Evolutionary conservation across 257 asterid species (phyloP).

Genomic region (Capsicum rhomboideum): DNA sequence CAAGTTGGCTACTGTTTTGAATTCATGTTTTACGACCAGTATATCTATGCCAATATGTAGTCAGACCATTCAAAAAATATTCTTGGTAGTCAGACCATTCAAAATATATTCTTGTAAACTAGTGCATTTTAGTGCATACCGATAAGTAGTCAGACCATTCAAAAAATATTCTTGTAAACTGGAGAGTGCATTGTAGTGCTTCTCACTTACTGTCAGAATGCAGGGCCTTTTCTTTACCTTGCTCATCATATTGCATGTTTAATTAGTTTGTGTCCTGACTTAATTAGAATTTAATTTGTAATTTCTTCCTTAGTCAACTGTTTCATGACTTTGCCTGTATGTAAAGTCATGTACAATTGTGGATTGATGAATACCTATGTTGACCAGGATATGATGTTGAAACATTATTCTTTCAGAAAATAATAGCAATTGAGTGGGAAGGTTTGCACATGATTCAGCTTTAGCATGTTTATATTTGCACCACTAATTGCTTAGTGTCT

Average conservation of each 20-base stretch:
- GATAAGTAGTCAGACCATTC: too few relatives aligned
- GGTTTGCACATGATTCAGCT: neutral
- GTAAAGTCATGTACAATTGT: neutral
- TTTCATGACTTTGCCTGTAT: neutral
- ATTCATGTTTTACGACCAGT: too few relatives aligned
- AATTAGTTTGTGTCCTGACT: neutral
- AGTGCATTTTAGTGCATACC: too few relatives aligned
- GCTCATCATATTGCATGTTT: neutral
- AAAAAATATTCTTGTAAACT: too few relatives aligned
- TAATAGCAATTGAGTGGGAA: neutral
- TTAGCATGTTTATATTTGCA: neutral
- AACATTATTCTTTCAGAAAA: neutral
- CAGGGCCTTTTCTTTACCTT: neutral
- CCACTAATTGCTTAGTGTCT: neutral
- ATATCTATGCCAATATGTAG: too few relatives aligned
- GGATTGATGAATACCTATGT: neutral
- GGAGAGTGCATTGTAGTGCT: too few relatives aligned
- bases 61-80: too few relatives aligned
- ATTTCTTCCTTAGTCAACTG: neutral
- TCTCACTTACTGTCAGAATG: too few relatives aligned
- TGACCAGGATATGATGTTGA: neutral
- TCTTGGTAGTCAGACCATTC: too few relatives aligned
- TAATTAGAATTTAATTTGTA: neutral
- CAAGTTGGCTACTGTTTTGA: too few relatives aligned
- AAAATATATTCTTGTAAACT: too few relatives aligned